A percentile compares a stretch with the other conserved stretches of the same genome.
phyloP scores from a whole-genome alignment of 2,329 filamentous ascomycete species.

The Alternaria atra region DNA sequence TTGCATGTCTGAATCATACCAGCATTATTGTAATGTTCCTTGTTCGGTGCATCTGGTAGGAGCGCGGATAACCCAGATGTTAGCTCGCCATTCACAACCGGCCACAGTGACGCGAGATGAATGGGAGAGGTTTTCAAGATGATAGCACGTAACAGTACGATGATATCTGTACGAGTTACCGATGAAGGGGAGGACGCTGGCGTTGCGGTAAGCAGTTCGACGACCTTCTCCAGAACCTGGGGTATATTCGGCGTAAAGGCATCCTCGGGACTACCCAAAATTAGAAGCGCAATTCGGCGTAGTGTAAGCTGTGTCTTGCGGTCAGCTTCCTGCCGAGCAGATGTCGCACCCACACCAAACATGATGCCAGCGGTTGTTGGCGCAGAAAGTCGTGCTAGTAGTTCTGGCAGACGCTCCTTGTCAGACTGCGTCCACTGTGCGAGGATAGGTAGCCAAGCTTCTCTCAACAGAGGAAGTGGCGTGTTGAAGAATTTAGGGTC shows the following conservation, averaged over 20 bases:
- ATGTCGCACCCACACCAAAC: constrained; percentile 96
- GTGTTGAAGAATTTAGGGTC: constrained; percentile 86
- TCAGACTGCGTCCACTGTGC: constrained; percentile 85
- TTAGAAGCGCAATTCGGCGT: constrained; percentile 78
- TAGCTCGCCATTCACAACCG: constrained; percentile 85
- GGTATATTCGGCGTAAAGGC: constrained; percentile 80
- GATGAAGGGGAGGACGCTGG: constrained; percentile 91
- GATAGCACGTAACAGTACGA: constrained; percentile 84
- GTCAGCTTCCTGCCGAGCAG: constrained; percentile 92
- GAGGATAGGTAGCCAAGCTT: constrained; percentile 83
- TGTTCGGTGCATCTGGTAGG: constrained; percentile 71
- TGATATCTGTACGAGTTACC: constrained; percentile 85
- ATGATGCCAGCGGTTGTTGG: constrained; percentile 95
- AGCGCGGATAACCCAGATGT: constrained; percentile 81
- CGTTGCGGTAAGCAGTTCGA: constrained; percentile 85
- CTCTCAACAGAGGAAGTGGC: constrained; percentile 69
- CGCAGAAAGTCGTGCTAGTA: constrained; percentile 79
- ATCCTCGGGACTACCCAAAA: constrained; percentile 80
- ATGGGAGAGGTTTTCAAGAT: constrained; percentile 80
- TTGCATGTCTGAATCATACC: constrained; percentile 92
- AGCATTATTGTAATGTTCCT: constrained; percentile 78
- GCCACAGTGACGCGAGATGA: constrained; percentile 88
- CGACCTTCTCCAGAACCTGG: constrained; percentile 79
- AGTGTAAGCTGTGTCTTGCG: constrained; percentile 91
- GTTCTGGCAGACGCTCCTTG: constrained; percentile 85